Evolutionary conservation across 768 basidiomycete species (phyloP).

Genomic region (Boletus fagicola): DNA sequence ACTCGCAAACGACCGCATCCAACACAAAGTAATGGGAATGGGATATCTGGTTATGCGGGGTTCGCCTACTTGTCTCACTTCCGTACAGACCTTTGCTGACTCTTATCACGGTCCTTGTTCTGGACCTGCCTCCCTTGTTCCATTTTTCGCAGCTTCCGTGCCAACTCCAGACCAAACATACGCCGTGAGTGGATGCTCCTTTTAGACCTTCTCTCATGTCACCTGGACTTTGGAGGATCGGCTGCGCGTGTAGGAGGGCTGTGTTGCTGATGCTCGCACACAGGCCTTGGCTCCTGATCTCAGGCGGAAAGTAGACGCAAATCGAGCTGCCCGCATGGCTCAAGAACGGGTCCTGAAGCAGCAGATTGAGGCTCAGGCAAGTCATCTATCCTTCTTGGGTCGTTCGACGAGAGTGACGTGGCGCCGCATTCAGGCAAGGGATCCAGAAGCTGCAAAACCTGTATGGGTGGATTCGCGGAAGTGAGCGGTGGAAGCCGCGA

Average conservation of each 20-base stretch:
- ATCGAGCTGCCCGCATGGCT: constrained; percentile 49
- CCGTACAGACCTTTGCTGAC: constrained; percentile 1
- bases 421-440: constrained; percentile 15
- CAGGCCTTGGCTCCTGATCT: constrained; percentile 67
- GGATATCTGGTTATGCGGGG: constrained; percentile 64
- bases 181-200: constrained; percentile 24
- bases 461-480: constrained; percentile 33
- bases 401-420: constrained; percentile 4
- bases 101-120: constrained; percentile 5
- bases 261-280: constrained; percentile 1
- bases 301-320: constrained; percentile 59
- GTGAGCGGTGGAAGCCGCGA: constrained; percentile 7
- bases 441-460: constrained; percentile 33
- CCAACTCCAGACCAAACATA: constrained; percentile 39
- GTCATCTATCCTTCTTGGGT: constrained; percentile 19
- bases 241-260: not conserved
- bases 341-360: constrained; percentile 54
- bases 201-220: not conserved
- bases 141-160: constrained; percentile 28
- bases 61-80: constrained; percentile 30
- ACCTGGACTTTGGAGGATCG: constrained; percentile 1
- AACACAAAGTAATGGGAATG: constrained; percentile 47
- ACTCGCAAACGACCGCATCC: constrained; percentile 1
- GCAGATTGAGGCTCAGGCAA: constrained; percentile 52
- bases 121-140: not conserved